Evolutionary conservation across 2,329 filamentous ascomycete species (phyloP).

Genomic region (Arthrobotrys musiformis): DNA sequence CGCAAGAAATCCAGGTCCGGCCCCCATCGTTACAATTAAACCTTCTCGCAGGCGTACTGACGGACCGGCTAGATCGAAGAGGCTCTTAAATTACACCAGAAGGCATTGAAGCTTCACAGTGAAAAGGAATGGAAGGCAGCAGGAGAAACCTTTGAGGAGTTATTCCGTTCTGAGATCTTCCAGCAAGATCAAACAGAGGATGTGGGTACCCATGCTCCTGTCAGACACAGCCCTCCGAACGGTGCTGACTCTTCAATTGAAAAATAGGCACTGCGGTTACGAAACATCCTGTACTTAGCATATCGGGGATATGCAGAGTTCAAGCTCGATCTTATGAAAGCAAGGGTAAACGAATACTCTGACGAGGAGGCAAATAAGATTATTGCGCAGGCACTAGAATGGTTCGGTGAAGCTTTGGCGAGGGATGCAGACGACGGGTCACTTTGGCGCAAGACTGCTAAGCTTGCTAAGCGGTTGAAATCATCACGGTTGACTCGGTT

Average conservation of each 20-base stretch:
- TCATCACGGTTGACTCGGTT: conserved; percentile 59
- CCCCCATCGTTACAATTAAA: conserved; percentile 40
- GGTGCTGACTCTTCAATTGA: conserved; percentile 77
- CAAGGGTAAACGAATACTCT: conserved; percentile 60
- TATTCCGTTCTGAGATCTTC: conserved; percentile 93
- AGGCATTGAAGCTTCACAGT: conserved; percentile 87
- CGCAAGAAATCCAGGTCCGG: conserved; percentile 83
- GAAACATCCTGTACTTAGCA: conserved; percentile 80
- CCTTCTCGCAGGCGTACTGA: neutral
- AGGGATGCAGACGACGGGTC: conserved; percentile 58
- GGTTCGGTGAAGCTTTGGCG: conserved; percentile 58
- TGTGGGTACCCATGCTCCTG: conserved; percentile 66
- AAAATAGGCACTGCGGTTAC: conserved; percentile 50
- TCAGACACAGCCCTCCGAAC: conserved; percentile 74
- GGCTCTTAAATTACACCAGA: conserved; percentile 92
- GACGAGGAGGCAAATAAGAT: conserved; percentile 62
- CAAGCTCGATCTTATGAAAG: conserved; percentile 74
- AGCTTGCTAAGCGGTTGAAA: conserved; percentile 57
- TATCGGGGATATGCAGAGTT: conserved; percentile 98
- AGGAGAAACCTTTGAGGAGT: conserved; percentile 79
- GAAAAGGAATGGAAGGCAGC: conserved; percentile 82
- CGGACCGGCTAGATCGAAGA: conserved; percentile 78
- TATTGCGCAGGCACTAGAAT: conserved; percentile 60
- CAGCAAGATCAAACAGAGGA: conserved; percentile 72
- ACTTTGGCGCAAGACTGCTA: conserved; percentile 59